Evolutionary conservation across 148 eudicot genomes (phyloP).

Genomic region (Rhododendron ferrugineum): DNA sequence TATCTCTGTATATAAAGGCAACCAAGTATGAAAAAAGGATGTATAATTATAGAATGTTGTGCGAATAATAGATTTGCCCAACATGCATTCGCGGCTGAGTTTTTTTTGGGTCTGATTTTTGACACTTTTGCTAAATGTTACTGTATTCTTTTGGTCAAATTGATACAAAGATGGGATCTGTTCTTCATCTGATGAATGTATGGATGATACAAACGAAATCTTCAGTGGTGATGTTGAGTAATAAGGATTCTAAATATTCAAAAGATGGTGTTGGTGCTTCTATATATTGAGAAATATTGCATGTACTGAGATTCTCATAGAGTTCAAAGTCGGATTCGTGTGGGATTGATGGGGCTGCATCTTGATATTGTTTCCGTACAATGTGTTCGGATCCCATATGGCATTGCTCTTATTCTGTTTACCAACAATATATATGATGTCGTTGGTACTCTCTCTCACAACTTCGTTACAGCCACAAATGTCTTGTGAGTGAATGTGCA

Average conservation of each 20-base stretch:
- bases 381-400: background rate
- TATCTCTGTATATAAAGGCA: slow-evolving; percentile 15
- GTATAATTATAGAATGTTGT: background rate
- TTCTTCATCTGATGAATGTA: background rate
- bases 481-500: background rate
- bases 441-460: background rate
- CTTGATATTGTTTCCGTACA: background rate
- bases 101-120: background rate
- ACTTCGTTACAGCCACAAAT: background rate
- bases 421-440: background rate
- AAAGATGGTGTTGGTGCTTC: background rate
- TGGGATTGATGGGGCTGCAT: slow-evolving; percentile 3
- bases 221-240: background rate
- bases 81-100: background rate
- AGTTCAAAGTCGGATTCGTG: background rate
- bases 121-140: background rate
- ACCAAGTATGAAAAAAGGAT: slow-evolving; percentile 1
- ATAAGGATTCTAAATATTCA: background rate
- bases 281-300: background rate
- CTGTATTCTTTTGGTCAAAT: background rate
- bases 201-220: background rate
- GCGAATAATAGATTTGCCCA: background rate
- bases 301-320: background rate
- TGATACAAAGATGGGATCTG: background rate
- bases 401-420: too few relatives aligned